Evolutionary conservation across 2,329 filamentous ascomycete genomes (phyloP).

Genomic region (Aureobasidium namibiae): DNA sequence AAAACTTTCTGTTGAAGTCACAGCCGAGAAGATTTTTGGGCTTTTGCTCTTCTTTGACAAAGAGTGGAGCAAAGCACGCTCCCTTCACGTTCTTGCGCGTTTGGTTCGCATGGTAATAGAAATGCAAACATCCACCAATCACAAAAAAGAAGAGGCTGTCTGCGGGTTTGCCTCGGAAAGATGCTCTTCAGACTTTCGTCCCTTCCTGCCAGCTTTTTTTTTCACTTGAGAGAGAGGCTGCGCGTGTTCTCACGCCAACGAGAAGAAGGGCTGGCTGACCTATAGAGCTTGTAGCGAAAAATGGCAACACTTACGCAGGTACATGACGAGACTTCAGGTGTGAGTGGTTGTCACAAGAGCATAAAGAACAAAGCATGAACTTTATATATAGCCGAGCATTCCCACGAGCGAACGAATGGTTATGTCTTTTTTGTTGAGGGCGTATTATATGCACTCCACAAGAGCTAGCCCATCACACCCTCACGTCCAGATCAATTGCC

Average conservation of each 20-base stretch:
- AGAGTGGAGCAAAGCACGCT: not conserved
- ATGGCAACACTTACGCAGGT: constrained; percentile 1
- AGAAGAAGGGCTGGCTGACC: not conserved
- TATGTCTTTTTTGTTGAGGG: not conserved
- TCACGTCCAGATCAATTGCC: not conserved
- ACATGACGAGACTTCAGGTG: not conserved
- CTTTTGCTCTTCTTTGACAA: not conserved
- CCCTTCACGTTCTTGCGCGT: not conserved
- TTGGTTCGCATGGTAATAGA: not conserved
- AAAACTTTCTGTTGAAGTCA: not conserved
- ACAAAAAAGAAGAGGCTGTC: not conserved
- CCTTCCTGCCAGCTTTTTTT: not conserved
- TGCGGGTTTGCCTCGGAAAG: not conserved
- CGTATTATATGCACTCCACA: not conserved
- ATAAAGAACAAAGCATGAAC: not conserved
- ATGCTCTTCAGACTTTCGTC: not conserved
- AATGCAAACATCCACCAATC: not conserved
- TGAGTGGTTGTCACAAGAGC: not conserved
- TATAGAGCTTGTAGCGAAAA: not conserved
- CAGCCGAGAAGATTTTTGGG: not conserved
- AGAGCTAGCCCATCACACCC: not conserved
- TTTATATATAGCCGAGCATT: not conserved
- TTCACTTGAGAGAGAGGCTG: not conserved
- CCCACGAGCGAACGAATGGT: not conserved
- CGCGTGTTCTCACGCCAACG: not conserved